phyloP scores from a whole-genome alignment of 352 stramenopile genomes.

The Globisporangium paroecandrum region DNA sequence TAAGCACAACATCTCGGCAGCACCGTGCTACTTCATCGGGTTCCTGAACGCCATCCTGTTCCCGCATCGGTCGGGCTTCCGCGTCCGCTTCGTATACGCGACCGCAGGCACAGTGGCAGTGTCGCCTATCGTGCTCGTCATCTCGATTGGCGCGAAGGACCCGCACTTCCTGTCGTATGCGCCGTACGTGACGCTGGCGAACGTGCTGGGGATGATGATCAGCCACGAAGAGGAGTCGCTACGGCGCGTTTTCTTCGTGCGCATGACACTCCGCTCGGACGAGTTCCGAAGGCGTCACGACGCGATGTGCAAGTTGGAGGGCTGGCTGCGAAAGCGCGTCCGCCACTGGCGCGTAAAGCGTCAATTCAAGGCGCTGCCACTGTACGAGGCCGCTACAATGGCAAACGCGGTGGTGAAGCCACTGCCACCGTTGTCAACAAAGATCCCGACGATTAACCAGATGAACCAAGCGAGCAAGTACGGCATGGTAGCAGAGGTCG shows the following conservation, averaged over 20 bases:
- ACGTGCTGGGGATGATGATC: conserved; percentile 39
- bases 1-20: conserved; percentile 18
- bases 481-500: background rate
- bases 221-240: conserved; percentile 49
- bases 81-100: background rate
- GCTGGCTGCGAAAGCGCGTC: background rate
- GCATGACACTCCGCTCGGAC: background rate
- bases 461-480: background rate
- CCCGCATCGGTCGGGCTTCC: background rate
- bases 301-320: background rate
- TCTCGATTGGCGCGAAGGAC: background rate
- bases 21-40: background rate
- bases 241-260: conserved; percentile 37
- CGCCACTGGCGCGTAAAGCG: background rate
- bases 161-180: conserved; percentile 32
- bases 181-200: conserved; percentile 28
- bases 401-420: background rate
- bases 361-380: background rate
- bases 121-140: background rate
- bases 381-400: background rate
- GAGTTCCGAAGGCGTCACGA: background rate
- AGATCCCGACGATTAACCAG: background rate
- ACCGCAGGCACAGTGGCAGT: background rate
- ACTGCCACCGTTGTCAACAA: background rate
- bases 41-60: background rate